Evolutionary conservation across 371 early-diverging fungal species (phyloP).

Genomic region (Rhizopus stolonifer): DNA sequence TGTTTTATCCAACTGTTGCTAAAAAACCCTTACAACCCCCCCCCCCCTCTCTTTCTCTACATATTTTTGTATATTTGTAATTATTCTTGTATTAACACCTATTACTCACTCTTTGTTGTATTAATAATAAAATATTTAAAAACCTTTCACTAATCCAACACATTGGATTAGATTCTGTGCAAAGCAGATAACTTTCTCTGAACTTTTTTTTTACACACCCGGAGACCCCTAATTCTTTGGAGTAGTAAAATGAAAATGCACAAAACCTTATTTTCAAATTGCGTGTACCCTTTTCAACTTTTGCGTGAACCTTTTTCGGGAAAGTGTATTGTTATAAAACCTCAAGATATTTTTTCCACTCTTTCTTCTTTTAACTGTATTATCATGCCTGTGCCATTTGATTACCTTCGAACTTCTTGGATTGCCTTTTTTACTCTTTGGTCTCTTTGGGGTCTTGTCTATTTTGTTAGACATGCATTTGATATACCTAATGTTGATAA

Average conservation of each 20-base stretch:
- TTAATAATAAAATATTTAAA: too few relatives aligned
- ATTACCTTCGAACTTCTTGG: constrained; percentile 21
- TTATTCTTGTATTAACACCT: constrained; percentile 3
- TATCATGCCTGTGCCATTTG: background rate
- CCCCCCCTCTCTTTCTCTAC: background rate
- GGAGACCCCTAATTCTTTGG: too few relatives aligned
- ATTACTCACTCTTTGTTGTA: background rate
- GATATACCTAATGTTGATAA: constrained; percentile 8
- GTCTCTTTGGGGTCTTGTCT: constrained; percentile 32
- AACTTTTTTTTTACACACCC: too few relatives aligned
- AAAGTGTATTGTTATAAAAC: too few relatives aligned
- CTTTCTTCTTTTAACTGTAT: background rate
- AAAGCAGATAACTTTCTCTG: too few relatives aligned
- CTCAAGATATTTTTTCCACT: too few relatives aligned
- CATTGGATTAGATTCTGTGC: too few relatives aligned
- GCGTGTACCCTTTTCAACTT: too few relatives aligned
- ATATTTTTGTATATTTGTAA: constrained; percentile 9
- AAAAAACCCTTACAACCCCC: background rate
- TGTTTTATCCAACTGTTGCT: background rate
- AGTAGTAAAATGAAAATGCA: too few relatives aligned
- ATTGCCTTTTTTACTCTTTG: constrained; percentile 39
- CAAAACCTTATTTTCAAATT: too few relatives aligned
- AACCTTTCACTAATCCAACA: too few relatives aligned
- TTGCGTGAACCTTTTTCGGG: too few relatives aligned
- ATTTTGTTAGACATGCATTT: constrained; percentile 24